Evolutionary conservation across 1,139 yeast genomes (phyloP).

Genomic region (Protomyces macrosporus): DNA sequence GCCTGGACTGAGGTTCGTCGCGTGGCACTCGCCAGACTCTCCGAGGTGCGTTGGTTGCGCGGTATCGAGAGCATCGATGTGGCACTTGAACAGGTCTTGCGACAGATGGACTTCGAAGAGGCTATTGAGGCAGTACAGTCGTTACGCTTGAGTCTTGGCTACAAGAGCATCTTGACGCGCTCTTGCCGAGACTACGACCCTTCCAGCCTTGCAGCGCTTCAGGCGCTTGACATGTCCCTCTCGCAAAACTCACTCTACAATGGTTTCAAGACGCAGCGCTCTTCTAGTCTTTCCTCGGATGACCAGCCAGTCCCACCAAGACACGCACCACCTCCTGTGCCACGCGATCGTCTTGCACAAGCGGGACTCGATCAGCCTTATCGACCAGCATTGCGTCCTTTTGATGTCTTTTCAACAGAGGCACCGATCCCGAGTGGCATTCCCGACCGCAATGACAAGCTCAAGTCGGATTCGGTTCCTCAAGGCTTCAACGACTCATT

Average conservation of each 20-base stretch:
- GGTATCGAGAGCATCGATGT: conserved; percentile 10
- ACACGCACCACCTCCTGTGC: no score
- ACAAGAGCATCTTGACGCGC: neutral
- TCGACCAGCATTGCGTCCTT: neutral
- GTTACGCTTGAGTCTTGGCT: neutral
- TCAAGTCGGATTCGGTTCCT: neutral
- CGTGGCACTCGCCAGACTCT: neutral
- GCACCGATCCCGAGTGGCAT: no score
- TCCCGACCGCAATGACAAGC: no score
- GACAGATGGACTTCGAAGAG: neutral
- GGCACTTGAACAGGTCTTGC: neutral
- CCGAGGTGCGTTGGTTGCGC: conserved; percentile 5
- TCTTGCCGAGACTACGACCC: neutral
- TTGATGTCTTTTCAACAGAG: neutral
- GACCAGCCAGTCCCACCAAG: neutral
- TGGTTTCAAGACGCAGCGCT: neutral
- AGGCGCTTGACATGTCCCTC: neutral
- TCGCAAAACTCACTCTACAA: neutral
- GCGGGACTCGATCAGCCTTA: neutral
- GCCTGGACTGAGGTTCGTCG: conserved; percentile 15
- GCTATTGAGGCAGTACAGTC: neutral
- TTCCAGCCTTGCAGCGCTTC: neutral
- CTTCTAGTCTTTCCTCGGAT: neutral
- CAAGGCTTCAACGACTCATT: neutral
- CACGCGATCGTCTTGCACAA: neutral